Evolutionary conservation across 106 monocot species (phyloP).

Genomic region (Apostasia ramifera): DNA sequence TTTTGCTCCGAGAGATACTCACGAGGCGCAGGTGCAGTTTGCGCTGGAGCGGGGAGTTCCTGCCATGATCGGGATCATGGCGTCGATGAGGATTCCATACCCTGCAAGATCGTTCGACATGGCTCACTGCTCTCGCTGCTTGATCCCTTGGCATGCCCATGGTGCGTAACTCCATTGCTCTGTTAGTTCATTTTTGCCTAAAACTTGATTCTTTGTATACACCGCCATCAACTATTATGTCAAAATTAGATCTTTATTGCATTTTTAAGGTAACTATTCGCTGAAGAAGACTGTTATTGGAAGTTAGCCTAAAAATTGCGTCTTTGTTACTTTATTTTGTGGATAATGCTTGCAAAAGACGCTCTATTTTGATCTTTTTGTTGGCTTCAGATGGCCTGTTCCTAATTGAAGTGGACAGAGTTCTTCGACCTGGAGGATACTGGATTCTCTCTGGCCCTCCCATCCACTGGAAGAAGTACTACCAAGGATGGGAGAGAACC

Average conservation of each 20-base stretch:
- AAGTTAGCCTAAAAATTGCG: not conserved
- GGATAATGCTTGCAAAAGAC: not conserved
- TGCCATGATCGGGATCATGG: constrained; percentile 55
- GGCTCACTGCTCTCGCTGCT: constrained; percentile 53
- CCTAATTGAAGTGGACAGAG: constrained; percentile 45
- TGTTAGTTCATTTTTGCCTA: not conserved
- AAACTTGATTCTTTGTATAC: not conserved
- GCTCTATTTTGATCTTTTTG: not conserved
- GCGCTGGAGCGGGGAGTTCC: constrained; percentile 65
- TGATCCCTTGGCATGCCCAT: constrained; percentile 38
- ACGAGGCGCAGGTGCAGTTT: constrained; percentile 62
- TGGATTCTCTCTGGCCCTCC: constrained; percentile 64
- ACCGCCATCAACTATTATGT: not conserved
- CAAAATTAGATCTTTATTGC: not conserved
- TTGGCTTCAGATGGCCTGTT: constrained; percentile 43
- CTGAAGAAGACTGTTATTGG: not conserved
- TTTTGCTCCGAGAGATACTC: constrained; percentile 59
- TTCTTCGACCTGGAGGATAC: constrained; percentile 51
- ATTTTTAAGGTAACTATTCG: not conserved
- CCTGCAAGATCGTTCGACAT: constrained; percentile 53
- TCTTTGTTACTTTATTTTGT: not conserved
- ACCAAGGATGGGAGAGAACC: constrained; percentile 47
- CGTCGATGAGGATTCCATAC: constrained; percentile 41
- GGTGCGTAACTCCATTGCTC: constrained; percentile 12
- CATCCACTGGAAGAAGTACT: constrained; percentile 49